A percentile compares a stretch with the other conserved stretches of the same genome.
These are phyloP conservation scores for Tylopilus orsonianus DNA, from an alignment of 1,284 basidiomycete genomes.

Conservation along the genomic window DNA sequence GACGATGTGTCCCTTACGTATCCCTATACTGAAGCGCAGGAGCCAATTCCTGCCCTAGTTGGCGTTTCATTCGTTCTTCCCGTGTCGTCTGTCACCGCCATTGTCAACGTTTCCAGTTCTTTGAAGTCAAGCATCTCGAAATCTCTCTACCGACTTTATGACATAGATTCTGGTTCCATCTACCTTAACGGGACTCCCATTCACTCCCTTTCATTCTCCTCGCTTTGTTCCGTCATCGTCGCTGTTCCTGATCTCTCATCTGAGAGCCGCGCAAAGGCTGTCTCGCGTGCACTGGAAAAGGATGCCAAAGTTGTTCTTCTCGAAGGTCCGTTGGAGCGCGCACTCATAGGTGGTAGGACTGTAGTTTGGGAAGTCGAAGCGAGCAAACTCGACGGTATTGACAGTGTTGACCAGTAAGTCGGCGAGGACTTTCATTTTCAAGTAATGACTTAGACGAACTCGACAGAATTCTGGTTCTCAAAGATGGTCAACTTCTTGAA, in stretches of 20 bases:
- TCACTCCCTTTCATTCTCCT: conserved; percentile 78
- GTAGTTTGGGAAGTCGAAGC: conserved; percentile 79
- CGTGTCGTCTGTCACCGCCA: conserved; percentile 76
- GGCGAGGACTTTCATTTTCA: background rate
- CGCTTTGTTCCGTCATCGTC: conserved; percentile 77
- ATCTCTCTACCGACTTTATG: conserved; percentile 88
- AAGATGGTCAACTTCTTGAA: conserved; percentile 80
- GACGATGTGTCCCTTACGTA: conserved; percentile 84
- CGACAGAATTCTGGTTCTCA: conserved; percentile 74
- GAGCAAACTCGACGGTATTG: conserved; percentile 43
- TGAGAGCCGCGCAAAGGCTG: conserved; percentile 86
- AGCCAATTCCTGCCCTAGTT: conserved; percentile 60
- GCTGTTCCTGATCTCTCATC: conserved; percentile 79
- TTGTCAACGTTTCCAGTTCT: conserved; percentile 79
- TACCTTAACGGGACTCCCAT: conserved; percentile 85
- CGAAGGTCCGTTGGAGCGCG: conserved; percentile 75
- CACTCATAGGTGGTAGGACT: conserved; percentile 67
- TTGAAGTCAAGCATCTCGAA: conserved; percentile 84
- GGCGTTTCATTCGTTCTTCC: conserved; percentile 84
- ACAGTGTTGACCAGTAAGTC: conserved; percentile 55
- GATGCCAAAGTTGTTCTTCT: conserved; percentile 81
- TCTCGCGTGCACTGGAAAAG: conserved; percentile 85
- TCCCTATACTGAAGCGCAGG: conserved; percentile 69
- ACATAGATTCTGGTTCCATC: conserved; percentile 73
- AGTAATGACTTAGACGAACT: conserved; percentile 2